phyloP scores from a whole-genome alignment of 176 grass and related monocot genomes.

The Musa acuminata region DNA sequence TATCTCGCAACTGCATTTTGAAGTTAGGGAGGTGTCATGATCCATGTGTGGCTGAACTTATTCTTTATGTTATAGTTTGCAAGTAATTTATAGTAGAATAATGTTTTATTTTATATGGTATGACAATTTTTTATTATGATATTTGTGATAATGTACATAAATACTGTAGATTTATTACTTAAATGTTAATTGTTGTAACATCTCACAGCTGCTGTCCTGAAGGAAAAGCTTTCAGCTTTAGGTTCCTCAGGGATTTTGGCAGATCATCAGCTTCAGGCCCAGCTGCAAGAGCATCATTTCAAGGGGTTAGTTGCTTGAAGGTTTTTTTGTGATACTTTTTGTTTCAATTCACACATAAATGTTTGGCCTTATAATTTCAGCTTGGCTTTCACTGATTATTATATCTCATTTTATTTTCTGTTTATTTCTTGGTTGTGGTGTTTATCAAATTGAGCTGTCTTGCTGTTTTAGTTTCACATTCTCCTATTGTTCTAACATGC shows the following conservation, averaged over 20 bases:
- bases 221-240: conserved; percentile 87
- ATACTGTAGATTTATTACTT: conserved; percentile 14
- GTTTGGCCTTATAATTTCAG: neutral
- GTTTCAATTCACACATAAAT: neutral
- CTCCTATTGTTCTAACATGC: too few relatives aligned
- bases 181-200: conserved; percentile 7
- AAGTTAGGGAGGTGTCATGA: too few relatives aligned
- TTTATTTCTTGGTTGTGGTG: too few relatives aligned
- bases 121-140: too few relatives aligned
- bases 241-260: conserved; percentile 97
- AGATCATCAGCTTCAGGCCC: conserved; percentile 92
- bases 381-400: neutral
- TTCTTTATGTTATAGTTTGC: too few relatives aligned
- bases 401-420: neutral
- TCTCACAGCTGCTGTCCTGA: conserved; percentile 81
- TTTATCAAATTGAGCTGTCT: too few relatives aligned
- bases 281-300: conserved; percentile 91
- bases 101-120: too few relatives aligned
- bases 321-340: neutral
- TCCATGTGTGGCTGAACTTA: too few relatives aligned
- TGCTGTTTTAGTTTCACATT: too few relatives aligned
- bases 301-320: conserved; percentile 55
- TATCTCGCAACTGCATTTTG: neutral
- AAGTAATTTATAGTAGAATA: too few relatives aligned
- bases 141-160: neutral